Percentiles rank a stretch among this genome's conserved stretches.
Conservation (phyloP, 345 rosid species). For the Streptanthus diversifolius region DNA sequence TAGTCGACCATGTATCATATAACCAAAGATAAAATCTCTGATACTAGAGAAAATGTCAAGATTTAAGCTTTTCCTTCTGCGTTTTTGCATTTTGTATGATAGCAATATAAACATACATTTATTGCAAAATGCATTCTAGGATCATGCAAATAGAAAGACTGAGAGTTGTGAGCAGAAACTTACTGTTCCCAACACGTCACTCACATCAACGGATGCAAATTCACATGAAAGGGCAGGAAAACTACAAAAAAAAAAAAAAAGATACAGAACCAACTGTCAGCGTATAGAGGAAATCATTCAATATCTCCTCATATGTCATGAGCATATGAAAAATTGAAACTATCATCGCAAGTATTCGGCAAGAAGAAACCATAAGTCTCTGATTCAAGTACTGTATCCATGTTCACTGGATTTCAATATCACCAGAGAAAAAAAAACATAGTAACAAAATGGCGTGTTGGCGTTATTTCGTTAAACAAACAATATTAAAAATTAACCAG, state of each 20-base stretch:
- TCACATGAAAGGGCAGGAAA: slow-evolving; percentile 98
- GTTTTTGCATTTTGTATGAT: not conserved
- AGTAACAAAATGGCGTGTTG: too few species aligned
- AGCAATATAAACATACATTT: not conserved
- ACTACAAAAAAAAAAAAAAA: slow-evolving; percentile 45
- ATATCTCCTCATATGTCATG: not conserved
- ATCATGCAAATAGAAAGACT: slow-evolving; percentile 11
- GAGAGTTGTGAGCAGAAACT: slow-evolving; percentile 39
- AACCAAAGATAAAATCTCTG: not conserved
- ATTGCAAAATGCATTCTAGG: not conserved
- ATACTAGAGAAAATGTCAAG: slow-evolving; percentile 7
- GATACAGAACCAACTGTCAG: slow-evolving; percentile 1
- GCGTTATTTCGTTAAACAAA: too few species aligned
- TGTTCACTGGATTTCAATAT: not conserved
- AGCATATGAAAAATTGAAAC: not conserved
- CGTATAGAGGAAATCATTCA: not conserved
- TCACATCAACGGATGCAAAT: slow-evolving; percentile 92
- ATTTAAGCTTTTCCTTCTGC: slow-evolving; percentile 2
- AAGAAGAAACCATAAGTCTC: not conserved
- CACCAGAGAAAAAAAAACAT: not conserved
- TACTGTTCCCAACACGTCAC: slow-evolving; percentile 96
- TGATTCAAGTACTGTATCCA: not conserved
- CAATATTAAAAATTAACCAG: not conserved
- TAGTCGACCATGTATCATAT: not conserved
- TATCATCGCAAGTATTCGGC: not conserved